Evolutionary conservation across 208 protist species (phyloP), one percentile per base, ranked within the genome.

Genomic region (Wallacemonas sp.): DNA sequence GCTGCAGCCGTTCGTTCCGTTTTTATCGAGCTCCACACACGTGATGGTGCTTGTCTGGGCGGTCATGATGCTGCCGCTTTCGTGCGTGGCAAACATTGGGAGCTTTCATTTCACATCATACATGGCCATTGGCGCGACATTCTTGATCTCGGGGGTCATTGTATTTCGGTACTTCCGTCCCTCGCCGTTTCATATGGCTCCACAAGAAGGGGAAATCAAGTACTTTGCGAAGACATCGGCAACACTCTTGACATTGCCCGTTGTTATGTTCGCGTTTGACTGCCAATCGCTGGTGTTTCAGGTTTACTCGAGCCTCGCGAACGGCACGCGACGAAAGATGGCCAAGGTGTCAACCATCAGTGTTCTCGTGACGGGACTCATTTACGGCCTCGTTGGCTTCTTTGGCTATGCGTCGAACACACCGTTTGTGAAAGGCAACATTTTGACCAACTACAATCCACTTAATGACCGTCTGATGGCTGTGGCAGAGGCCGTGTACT

Each of bases 261-360:
- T 91, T 1, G 70, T 91, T 58, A 82, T 88, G 68, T 91, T 91
- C 46, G 79, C 81, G 22, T 91, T 86, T 50, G 85, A 88, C 50
- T 91, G 85, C 46, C 85, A 91, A 60, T 81, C 85, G 2, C 63
- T 91, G 0, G 79, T 86, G 0, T 91, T 91, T 65, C 81, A 88
- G 58, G 44, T 91, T 1, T 88, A 82, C 66, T 60, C 76, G 2
- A 59, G 65, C 12, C 63, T 91, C 17, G 30, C 48, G 15, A 36
- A 57, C 17, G 54, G 70, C 1, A 63, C 74, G 12, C 67, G 79
- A 15, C 52, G 42, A 37, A 71, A 53, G 45, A 88, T 91, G 81
- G 30, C 64, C 10, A 84, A 77, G 60, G 85, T 91, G 34, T 69
- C 85, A 13, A 76, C 67, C 26, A 1, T 73, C 22, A 88, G 81